Evolutionary conservation across 306 rosid genomes (phyloP).

Genomic region (Sechiopsis laciniata): DNA sequence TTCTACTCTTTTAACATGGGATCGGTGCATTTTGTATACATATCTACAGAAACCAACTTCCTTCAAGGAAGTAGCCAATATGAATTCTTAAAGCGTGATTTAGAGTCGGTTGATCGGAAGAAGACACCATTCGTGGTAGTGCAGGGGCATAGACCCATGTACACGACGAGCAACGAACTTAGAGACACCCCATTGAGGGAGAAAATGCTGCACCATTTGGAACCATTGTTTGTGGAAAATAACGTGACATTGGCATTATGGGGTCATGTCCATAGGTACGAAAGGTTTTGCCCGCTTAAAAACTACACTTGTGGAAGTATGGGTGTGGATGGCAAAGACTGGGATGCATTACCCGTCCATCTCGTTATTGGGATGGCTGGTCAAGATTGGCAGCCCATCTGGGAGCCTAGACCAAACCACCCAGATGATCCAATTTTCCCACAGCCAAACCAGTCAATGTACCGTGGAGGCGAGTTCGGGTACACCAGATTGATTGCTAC

Average conservation of each 20-base stretch:
- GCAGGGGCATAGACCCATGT: conserved; percentile 93
- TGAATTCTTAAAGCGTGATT: conserved; percentile 65
- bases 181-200: conserved; percentile 56
- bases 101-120: conserved; percentile 60
- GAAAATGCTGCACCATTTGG: conserved; percentile 68
- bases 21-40: conserved; percentile 66
- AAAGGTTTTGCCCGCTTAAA: conserved; percentile 70
- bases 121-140: conserved; percentile 74
- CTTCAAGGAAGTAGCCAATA: conserved; percentile 62
- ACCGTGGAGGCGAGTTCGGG: conserved; percentile 86
- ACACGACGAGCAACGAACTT: conserved; percentile 65
- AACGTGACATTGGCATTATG: conserved; percentile 74
- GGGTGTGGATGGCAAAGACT: conserved; percentile 31
- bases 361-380: conserved; percentile 86
- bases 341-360: conserved; percentile 55
- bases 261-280: conserved; percentile 94
- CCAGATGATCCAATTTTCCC: conserved; percentile 63
- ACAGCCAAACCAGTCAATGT: conserved; percentile 61
- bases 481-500: conserved; percentile 74
- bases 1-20: conserved; percentile 85
- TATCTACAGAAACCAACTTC: conserved; percentile 88
- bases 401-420: conserved; percentile 70
- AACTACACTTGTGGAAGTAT: conserved; percentile 65
- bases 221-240: conserved; percentile 73
- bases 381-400: conserved; percentile 83